Percentiles rank a stretch among this genome's conserved stretches.
These are phyloP conservation scores for Cyberlindnera sargentensis DNA, from an alignment of 805 yeast genomes.

Conservation along the genomic window DNA sequence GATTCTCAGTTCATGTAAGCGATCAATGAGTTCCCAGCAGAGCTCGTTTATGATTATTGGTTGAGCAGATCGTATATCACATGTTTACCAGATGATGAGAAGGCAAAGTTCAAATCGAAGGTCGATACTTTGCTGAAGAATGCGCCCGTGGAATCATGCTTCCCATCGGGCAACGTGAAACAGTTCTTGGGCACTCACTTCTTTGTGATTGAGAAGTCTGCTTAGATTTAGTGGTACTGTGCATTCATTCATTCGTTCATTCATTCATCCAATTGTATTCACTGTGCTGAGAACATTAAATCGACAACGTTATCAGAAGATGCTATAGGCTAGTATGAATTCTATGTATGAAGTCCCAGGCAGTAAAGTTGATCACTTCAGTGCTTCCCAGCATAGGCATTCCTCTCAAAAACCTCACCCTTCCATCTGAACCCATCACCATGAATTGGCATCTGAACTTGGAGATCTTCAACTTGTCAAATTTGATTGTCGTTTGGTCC, in stretches of 20 bases:
- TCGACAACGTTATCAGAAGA: too few relatives aligned
- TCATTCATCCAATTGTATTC: too few relatives aligned
- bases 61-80: conserved; percentile 49
- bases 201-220: conserved; percentile 11
- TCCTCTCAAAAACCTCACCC: conserved; percentile 15
- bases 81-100: conserved; percentile 31
- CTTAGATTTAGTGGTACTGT: neutral
- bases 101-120: conserved; percentile 24
- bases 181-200: conserved; percentile 20
- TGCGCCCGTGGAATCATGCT: conserved; percentile 5
- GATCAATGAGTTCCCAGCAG: conserved; percentile 26
- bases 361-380: conserved; percentile 17
- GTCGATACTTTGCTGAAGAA: conserved; percentile 20
- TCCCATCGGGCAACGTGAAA: conserved; percentile 7
- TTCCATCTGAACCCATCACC: conserved; percentile 17
- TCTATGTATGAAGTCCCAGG: conserved; percentile 20
- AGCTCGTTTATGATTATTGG: conserved; percentile 43
- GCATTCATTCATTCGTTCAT: too few relatives aligned
- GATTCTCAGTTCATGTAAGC: conserved; percentile 29
- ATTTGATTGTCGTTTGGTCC: conserved; percentile 24
- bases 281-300: too few relatives aligned
- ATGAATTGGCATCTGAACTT: conserved; percentile 17
- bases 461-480: conserved; percentile 17
- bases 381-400: conserved; percentile 15
- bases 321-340: conserved; percentile 9